Evolutionary conservation across 495 filamentous ascomycete species (phyloP).

Genomic region (Tuber umbilicatum): DNA sequence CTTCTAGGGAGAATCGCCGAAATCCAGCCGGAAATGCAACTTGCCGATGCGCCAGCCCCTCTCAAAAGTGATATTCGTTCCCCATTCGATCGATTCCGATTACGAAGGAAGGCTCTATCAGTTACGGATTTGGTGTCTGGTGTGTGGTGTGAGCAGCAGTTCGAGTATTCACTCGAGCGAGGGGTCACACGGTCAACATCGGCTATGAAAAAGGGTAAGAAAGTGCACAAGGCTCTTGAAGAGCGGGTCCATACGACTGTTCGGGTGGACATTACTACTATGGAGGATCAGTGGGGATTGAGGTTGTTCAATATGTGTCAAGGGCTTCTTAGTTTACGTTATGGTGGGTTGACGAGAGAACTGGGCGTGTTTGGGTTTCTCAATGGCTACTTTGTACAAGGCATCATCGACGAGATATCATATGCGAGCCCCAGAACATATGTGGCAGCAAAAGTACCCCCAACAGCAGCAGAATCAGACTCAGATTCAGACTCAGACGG

Average conservation of each 20-base stretch:
- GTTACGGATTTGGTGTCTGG: conserved; percentile 84
- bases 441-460: conserved; percentile 55
- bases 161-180: conserved; percentile 69
- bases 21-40: conserved; percentile 15
- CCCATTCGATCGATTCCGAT: conserved; percentile 70
- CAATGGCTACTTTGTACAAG: conserved; percentile 76
- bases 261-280: conserved; percentile 60
- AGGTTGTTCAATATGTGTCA: conserved; percentile 89
- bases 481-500: conserved; percentile 17
- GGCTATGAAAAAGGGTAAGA: conserved; percentile 75
- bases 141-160: conserved; percentile 94
- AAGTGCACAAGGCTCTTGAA: conserved; percentile 75
- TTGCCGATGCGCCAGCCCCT: conserved; percentile 32
- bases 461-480: conserved; percentile 27
- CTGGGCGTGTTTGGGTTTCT: conserved; percentile 87
- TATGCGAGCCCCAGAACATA: conserved; percentile 63
- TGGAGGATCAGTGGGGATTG: conserved; percentile 76
- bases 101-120: conserved; percentile 71
- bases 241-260: conserved; percentile 75
- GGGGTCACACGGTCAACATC: conserved; percentile 66
- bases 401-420: conserved; percentile 81
- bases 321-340: conserved; percentile 67
- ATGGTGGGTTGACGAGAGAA: conserved; percentile 77
- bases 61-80: conserved; percentile 40
- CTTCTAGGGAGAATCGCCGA: conserved; percentile 12